Evolutionary conservation across 768 basidiomycete species (phyloP).

Genomic region (Agaricus blazei): DNA sequence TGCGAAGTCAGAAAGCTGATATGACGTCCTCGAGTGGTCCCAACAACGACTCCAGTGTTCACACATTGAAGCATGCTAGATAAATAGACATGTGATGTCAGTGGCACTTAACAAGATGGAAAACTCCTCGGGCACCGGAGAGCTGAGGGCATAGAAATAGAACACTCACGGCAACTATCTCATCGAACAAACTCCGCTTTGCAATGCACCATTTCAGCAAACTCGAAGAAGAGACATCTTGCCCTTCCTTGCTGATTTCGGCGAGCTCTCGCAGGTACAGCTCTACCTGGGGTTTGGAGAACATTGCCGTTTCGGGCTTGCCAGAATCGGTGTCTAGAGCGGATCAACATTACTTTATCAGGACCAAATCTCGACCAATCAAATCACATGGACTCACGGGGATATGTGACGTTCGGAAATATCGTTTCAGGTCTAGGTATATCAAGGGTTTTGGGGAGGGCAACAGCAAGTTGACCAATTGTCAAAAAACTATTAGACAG

Average conservation of each 20-base stretch:
- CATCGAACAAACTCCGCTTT: slow-evolving; percentile 21
- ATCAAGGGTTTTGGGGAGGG: slow-evolving; percentile 19
- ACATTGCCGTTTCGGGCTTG: slow-evolving; percentile 10
- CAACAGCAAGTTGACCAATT: slow-evolving; percentile 20
- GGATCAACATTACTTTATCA: slow-evolving; percentile 8
- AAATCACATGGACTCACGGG: slow-evolving; percentile 16
- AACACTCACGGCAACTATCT: slow-evolving; percentile 20
- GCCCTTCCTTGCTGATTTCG: not conserved
- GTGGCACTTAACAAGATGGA: not conserved
- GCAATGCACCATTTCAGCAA: slow-evolving; percentile 22
- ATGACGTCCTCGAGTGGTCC: slow-evolving; percentile 8
- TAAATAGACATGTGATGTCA: not conserved
- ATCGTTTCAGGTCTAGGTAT: slow-evolving; percentile 23
- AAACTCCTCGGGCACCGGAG: not conserved
- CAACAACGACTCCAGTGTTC: slow-evolving; percentile 28
- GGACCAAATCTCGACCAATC: not conserved
- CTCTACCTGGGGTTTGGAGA: slow-evolving; percentile 7
- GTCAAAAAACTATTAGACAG: slow-evolving; percentile 22
- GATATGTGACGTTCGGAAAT: slow-evolving; percentile 23
- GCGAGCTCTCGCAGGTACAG: slow-evolving; percentile 24
- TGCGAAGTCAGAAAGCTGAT: slow-evolving; percentile 17
- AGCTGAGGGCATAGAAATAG: not conserved
- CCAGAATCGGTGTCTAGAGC: slow-evolving; percentile 12
- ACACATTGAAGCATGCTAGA: slow-evolving; percentile 30
- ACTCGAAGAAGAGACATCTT: slow-evolving; percentile 12